phyloP scores from a whole-genome alignment of 2,329 filamentous ascomycete species.

The Diplocarpon mali region DNA sequence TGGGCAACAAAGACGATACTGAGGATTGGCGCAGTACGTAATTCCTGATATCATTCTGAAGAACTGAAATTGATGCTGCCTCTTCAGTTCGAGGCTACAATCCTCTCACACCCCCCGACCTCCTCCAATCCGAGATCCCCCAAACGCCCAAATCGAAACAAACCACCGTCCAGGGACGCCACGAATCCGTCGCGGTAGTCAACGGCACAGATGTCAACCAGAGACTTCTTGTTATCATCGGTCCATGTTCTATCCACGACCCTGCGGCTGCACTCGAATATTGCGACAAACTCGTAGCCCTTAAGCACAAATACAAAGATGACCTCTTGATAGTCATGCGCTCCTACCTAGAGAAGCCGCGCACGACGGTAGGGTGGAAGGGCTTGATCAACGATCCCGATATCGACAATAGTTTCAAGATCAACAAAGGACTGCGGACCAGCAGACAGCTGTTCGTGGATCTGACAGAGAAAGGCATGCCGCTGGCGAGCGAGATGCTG shows the following conservation, averaged over 20 bases:
- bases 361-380: constrained; percentile 98
- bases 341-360: constrained; percentile 95
- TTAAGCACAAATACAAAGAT: constrained; percentile 80
- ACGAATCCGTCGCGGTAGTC: constrained; percentile 58
- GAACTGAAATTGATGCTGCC: constrained; percentile 8
- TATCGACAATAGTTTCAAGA: constrained; percentile 96
- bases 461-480: constrained; percentile 85
- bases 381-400: constrained; percentile 97
- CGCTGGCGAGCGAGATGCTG: constrained; percentile 92
- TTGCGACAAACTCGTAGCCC: constrained; percentile 68
- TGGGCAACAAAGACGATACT: constrained; percentile 61
- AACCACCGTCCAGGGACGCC: constrained; percentile 50
- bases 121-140: constrained; percentile 87
- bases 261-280: constrained; percentile 84
- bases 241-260: constrained; percentile 96
- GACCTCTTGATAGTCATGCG: constrained; percentile 95
- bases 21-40: constrained; percentile 74
- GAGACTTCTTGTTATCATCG: constrained; percentile 67
- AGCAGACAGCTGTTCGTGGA: constrained; percentile 89
- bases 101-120: constrained; percentile 81
- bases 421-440: constrained; percentile 89
- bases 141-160: constrained; percentile 33
- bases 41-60: neutral
- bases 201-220: constrained; percentile 51
- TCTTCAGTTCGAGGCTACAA: constrained; percentile 73